These are phyloP conservation scores for Cordyceps cateniannulata DNA, from an alignment of 2,329 filamentous ascomycete genomes.

Conservation along the genomic window DNA sequence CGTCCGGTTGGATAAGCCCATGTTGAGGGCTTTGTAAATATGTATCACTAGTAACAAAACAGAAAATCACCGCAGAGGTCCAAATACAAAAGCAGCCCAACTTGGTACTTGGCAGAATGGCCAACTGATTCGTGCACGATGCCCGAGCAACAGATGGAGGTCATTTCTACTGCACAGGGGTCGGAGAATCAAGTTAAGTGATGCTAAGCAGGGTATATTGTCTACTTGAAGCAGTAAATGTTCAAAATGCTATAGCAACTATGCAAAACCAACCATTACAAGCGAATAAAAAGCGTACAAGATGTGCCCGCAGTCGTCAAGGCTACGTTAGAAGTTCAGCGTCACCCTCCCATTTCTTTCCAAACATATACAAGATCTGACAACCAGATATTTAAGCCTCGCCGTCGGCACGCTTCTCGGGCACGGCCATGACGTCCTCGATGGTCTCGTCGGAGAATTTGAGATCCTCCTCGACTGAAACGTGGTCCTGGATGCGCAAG, in stretches of 20 bases:
- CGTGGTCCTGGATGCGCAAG: constrained; percentile 72
- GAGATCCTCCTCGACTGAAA: constrained; percentile 74
- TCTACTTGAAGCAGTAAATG: constrained; percentile 13
- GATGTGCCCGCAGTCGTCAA: neutral
- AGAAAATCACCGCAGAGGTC: neutral
- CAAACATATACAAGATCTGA: neutral
- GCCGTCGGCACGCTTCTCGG: neutral
- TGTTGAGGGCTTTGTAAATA: neutral
- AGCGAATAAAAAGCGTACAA: constrained; percentile 8
- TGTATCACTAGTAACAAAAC: neutral
- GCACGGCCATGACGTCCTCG: constrained; percentile 51
- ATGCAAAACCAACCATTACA: constrained; percentile 6
- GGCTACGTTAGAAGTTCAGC: constrained; percentile 5
- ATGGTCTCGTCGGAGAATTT: constrained; percentile 78
- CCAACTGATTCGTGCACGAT: no score
- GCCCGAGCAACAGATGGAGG: no score
- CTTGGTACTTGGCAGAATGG: no score
- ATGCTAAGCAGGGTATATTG: constrained; percentile 14
- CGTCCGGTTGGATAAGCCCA: neutral
- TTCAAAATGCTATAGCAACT: constrained; percentile 7
- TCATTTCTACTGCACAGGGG: no score
- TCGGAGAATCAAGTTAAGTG: neutral
- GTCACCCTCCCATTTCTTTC: neutral
- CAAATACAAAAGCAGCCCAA: no score
- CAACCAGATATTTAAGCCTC: neutral